Conservation (phyloP, 176 grass and related monocot genomes). For the Carex myosuroides region DNA sequence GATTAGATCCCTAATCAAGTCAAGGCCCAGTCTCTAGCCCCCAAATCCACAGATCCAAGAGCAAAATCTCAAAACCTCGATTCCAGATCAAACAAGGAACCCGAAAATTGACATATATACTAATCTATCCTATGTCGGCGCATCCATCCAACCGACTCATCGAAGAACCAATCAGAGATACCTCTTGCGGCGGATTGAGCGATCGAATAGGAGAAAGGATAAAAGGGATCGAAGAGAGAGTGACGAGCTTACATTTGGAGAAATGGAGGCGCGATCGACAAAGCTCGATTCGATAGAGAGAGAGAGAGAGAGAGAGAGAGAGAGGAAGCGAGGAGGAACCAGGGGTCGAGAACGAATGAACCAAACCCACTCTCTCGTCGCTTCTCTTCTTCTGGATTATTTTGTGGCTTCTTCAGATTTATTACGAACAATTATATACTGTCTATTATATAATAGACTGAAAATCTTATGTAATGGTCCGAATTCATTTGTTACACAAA, state of each 20-base stretch:
- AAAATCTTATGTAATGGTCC: background rate
- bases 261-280: constrained; percentile 21
- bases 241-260: constrained; percentile 22
- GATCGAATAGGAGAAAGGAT: background rate
- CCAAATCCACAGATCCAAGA: constrained; percentile 21
- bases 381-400: constrained; percentile 18
- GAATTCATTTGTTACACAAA: background rate
- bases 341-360: constrained; percentile 38
- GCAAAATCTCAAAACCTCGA: constrained; percentile 12
- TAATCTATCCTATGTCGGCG: constrained; percentile 10
- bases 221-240: constrained; percentile 8
- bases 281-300: background rate
- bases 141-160: background rate
- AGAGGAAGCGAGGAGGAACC: background rate
- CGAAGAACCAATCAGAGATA: constrained; percentile 7
- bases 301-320: background rate
- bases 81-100: constrained; percentile 7
- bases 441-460: background rate
- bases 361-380: constrained; percentile 30
- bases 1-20: constrained; percentile 30
- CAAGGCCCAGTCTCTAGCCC: background rate
- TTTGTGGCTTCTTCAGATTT: background rate
- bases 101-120: background rate
- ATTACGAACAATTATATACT: background rate
- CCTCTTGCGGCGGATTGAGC: background rate